These are phyloP conservation scores for Podila epicladia DNA, from an alignment of 192 early-diverging fungal species.

Conservation along the genomic window DNA sequence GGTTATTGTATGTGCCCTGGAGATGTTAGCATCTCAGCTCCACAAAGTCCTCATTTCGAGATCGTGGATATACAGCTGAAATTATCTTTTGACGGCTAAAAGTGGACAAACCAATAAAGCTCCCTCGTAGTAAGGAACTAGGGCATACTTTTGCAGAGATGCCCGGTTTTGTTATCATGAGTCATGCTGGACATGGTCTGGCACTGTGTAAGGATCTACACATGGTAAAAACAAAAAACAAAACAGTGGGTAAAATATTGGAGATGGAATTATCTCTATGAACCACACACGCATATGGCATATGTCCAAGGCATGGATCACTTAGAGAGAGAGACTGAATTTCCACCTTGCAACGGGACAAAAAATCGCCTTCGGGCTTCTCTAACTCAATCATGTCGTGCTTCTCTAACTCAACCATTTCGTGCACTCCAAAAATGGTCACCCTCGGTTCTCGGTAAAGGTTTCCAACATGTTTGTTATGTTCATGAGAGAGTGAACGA, in stretches of 20 bases:
- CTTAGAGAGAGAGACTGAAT: not conserved
- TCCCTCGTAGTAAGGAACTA: constrained; percentile 1
- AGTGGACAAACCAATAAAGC: too few relatives aligned
- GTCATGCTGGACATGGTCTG: not conserved
- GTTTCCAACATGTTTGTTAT: not conserved
- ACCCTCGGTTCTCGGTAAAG: constrained; percentile 1
- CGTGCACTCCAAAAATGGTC: not conserved
- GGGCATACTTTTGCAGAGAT: constrained; percentile 15
- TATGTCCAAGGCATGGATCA: too few relatives aligned
- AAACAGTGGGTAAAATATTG: not conserved
- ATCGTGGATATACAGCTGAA: not conserved
- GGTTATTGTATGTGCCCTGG: constrained; percentile 3
- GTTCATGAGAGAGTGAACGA: not conserved
- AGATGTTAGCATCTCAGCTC: not conserved
- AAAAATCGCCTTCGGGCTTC: not conserved
- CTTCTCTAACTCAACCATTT: not conserved
- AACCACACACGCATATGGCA: too few relatives aligned
- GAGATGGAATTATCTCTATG: not conserved
- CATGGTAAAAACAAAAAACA: not conserved
- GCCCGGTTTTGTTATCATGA: not conserved
- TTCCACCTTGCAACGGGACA: constrained; percentile 8
- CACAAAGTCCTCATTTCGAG: not conserved
- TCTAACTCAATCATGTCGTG: not conserved
- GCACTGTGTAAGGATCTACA: constrained; percentile 1
- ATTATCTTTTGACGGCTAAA: not conserved